Evolutionary conservation across 768 basidiomycete species (phyloP), one percentile per base, ranked within the genome.

Genomic region (Crassisporium funariophilum): DNA sequence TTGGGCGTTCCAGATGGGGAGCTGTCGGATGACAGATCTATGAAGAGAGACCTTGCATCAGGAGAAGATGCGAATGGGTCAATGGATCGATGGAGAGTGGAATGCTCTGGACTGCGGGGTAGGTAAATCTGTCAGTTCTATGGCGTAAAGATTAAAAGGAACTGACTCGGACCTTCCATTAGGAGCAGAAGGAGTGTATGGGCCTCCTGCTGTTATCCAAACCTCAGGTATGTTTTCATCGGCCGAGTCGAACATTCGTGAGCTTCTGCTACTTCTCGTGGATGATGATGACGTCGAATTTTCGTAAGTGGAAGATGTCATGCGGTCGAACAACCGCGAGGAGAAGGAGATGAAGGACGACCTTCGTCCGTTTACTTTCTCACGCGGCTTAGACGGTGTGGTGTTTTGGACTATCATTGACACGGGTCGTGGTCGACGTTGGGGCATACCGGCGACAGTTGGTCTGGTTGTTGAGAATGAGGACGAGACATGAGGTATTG

Each of bases 11-110:
- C 45, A 22, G 55, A 40, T 19, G 44, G 47, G 21, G 48, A 46
- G 12, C 36, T 20, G 9, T 54, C 51, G 9, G 50, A 52, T 5
- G 66, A 59, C 35, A 70, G 54, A 29, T 74, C 72, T 35, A 74
- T 68, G 56, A 76, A 77, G 53, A 74, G 70, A 8, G 78, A 72
- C 40, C 63, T 69, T 16, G 76, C 70, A 44, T 69, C 59, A 0
- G 72, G 69, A 2, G 70, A 69, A 2, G 75, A 63, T 11, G 64
- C 59, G 45, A 74, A 74, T 2, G 71, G 71, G 40, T 79, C 76
- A 4, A 72, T 59, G 13, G 64, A 33, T 19, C 56, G 49, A 45
- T 47, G 60, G 22, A 55, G 22, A 27, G 41, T 31, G 11, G 50
- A 38, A 24, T 53, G 52, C 13, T 8, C 47, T 41, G 44, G 29